Base-by-base conservation (phyloP, 2,329 filamentous ascomycete genomes). In the Anthostomella pinea region DNA sequence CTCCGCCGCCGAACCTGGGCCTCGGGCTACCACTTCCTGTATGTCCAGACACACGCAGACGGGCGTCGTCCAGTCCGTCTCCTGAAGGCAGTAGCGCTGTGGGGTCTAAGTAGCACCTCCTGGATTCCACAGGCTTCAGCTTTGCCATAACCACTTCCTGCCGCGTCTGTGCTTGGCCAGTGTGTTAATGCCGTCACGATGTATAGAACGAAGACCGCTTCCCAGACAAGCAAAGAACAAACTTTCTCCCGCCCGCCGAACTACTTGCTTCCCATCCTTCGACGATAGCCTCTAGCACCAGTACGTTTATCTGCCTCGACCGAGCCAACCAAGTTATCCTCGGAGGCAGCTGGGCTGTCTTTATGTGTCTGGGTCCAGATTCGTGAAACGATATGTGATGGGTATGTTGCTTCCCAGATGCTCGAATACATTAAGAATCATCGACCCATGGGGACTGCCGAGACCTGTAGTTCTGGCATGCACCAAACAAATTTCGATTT, bases 301-400 rank as follows among this genome's bases (percentile, higher is more conserved):
- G 36, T 16, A 36, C 18, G 25, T 14, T 28, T 28, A 19, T 24
- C 21, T 35, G 23, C 33, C 38, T 29, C 30, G 35, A 25, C 36
- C 35, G 39, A 42, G 26, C 38, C 32, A 32, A 47, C 20, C 34
- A 21, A 23, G 23, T 24, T 29, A 18, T 30, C 37, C 37, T 30
- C 13, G 30, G 38, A 35, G 41, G 31, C 40, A 45, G 46, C 46
- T 46, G 49, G 38, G 37, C 51, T 51, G 48, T 49, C 45, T 39
- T 39, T 26, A 16, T 33, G 42, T 50, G 35, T 35, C 39, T 33
- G 42, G 49, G 35, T 35, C 39, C 36, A 29, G 35, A 45, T 47
- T 46, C 44, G 35, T 46, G 37, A 52, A n/a, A 33, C 45, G 51
- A 53, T 49, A 50, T 54, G 54, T 57, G 43, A 58, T 56, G 53